Evolutionary conservation across 495 filamentous ascomycete species (phyloP).

Genomic region (Talaromyces adpressus): DNA sequence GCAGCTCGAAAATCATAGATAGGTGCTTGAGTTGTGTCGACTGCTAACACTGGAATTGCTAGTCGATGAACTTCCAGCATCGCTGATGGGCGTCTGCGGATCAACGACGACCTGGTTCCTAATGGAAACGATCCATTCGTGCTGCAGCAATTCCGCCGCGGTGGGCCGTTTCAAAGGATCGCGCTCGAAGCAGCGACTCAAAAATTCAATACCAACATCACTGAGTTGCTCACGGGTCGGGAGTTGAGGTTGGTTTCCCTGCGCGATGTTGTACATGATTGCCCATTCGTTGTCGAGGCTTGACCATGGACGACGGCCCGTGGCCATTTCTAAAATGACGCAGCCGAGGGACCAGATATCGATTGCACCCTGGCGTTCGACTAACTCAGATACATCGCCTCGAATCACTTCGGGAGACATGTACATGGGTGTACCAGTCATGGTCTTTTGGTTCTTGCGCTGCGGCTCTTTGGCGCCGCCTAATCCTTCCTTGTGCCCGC

Average conservation of each 20-base stretch:
- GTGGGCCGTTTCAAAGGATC: conserved; percentile 74
- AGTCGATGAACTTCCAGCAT: conserved; percentile 19
- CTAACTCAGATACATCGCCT: conserved; percentile 51
- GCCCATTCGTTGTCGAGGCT: conserved; percentile 98
- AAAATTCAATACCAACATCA: conserved; percentile 76
- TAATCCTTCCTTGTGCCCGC: conserved; percentile 22
- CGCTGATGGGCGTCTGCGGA: conserved; percentile 39
- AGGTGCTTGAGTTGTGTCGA: not conserved
- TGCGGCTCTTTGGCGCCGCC: conserved; percentile 23
- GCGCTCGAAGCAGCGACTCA: conserved; percentile 78
- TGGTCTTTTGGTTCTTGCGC: conserved; percentile 73
- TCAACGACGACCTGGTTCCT: conserved; percentile 53
- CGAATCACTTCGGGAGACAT: conserved; percentile 99
- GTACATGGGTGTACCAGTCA: conserved; percentile 99
- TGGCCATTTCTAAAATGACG: conserved; percentile 96
- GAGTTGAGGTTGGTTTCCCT: conserved; percentile 84
- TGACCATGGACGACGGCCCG: conserved; percentile 93
- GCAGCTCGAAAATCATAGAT: not conserved
- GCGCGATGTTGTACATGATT: conserved; percentile 99
- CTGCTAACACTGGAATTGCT: conserved; percentile 21
- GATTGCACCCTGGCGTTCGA: conserved; percentile 73
- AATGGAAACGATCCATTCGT: conserved; percentile 85
- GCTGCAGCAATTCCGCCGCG: conserved; percentile 85
- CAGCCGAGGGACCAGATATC: conserved; percentile 98
- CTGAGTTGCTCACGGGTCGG: conserved; percentile 79